Percentiles rank a stretch among this genome's conserved stretches.
phyloP scores from a whole-genome alignment of 768 basidiomycete genomes.

The Agrocybe chaxingu region DNA sequence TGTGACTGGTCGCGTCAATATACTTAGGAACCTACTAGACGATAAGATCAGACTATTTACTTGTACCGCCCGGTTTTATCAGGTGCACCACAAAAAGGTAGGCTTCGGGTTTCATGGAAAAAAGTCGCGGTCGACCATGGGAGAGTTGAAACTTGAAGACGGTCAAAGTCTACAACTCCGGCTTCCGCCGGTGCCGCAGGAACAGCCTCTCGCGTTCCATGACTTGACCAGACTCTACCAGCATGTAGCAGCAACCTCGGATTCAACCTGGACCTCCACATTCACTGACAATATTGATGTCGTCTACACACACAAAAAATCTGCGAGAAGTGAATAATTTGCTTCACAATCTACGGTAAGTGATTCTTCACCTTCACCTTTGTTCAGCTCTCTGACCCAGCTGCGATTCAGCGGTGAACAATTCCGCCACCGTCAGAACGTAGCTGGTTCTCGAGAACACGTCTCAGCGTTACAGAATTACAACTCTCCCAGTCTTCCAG shows the following conservation, averaged over 20 bases:
- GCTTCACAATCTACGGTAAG: slow-evolving; percentile 52
- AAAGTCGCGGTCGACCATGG: no score
- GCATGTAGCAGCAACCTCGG: no score
- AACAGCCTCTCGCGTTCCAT: no score
- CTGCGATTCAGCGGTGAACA: slow-evolving; percentile 58
- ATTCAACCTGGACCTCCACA: no score
- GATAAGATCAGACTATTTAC: no score
- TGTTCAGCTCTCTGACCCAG: not conserved
- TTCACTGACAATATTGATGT: not conserved
- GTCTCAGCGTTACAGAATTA: slow-evolving; percentile 24
- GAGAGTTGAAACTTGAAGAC: no score
- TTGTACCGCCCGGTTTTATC: not conserved
- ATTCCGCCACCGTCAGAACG: slow-evolving; percentile 61
- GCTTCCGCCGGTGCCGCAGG: not conserved
- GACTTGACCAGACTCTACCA: no score
- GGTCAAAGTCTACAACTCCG: not conserved
- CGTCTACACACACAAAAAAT: slow-evolving; percentile 4
- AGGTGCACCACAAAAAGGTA: not conserved
- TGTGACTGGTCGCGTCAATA: no score
- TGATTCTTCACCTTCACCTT: not conserved
- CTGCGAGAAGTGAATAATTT: slow-evolving; percentile 36
- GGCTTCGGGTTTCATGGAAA: not conserved
- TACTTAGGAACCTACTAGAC: no score
- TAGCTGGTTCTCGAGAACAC: slow-evolving; percentile 33
- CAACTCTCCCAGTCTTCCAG: slow-evolving; percentile 45